Evolutionary conservation across 441 rosid genomes (phyloP).

Genomic region (Erodium moschatum): DNA sequence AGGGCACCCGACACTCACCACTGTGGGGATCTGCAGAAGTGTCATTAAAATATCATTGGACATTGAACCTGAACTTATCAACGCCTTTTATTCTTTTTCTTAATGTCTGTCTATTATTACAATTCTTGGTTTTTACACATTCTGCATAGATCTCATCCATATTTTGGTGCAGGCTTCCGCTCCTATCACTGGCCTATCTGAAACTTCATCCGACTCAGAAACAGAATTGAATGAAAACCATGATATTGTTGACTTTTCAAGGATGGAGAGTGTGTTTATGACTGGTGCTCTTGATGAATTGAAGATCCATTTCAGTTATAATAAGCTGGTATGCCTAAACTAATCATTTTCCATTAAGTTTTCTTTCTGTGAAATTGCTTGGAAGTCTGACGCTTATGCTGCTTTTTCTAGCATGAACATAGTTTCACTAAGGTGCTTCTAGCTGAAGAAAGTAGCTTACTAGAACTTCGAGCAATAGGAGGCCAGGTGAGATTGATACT

Average conservation of each 20-base stretch:
- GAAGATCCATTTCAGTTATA: constrained; percentile 70
- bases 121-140: not conserved
- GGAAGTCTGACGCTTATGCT: constrained; percentile 28
- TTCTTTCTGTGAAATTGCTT: constrained; percentile 19
- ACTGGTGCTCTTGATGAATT: constrained; percentile 93
- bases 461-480: constrained; percentile 89
- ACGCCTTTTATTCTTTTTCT: not conserved
- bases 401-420: constrained; percentile 44
- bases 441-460: constrained; percentile 61
- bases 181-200: constrained; percentile 75
- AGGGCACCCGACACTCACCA: not conserved
- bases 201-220: constrained; percentile 84
- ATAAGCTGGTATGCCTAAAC: constrained; percentile 41
- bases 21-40: not conserved
- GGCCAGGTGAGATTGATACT: constrained; percentile 61
- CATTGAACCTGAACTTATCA: not conserved
- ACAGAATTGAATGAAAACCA: constrained; percentile 35
- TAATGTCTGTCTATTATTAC: not conserved
- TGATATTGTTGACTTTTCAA: constrained; percentile 35
- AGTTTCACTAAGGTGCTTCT: constrained; percentile 67
- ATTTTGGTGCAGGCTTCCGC: constrained; percentile 59
- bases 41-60: not conserved
- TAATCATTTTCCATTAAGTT: constrained; percentile 18
- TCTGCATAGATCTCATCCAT: constrained; percentile 10
- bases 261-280: constrained; percentile 56